Percentiles rank a stretch among this genome's conserved stretches.
Conservation (phyloP, 768 basidiomycete genomes). For the Rhizopogon sp. region DNA sequence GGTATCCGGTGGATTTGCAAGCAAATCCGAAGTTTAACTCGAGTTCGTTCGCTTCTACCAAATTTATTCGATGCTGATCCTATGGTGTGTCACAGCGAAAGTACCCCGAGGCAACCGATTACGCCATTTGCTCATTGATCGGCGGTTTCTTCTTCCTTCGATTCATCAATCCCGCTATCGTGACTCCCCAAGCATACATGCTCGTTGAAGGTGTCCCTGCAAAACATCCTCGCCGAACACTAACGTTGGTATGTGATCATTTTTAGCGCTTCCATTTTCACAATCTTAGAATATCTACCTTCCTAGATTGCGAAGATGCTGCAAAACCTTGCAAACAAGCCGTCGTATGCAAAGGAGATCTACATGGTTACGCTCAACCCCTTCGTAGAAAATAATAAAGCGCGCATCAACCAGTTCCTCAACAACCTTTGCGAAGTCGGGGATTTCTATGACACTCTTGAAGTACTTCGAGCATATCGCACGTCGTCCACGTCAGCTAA, state of each 20-base stretch:
- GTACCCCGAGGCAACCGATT: constrained; percentile 98
- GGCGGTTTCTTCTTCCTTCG: constrained; percentile 99
- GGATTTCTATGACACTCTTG: constrained; percentile 97
- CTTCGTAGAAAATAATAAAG: constrained; percentile 98
- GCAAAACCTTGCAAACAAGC: constrained; percentile 98
- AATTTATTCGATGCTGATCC: constrained; percentile 5
- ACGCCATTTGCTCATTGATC: constrained; percentile 96
- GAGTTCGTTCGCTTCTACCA: constrained; percentile 47
- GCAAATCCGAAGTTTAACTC: constrained; percentile 93
- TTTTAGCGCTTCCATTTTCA: neutral
- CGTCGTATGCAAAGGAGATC: constrained; percentile 93
- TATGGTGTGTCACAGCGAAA: constrained; percentile 60
- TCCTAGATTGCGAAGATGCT: constrained; percentile 97
- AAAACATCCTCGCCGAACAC: constrained; percentile 92
- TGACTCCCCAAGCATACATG: constrained; percentile 99
- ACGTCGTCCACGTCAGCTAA: neutral
- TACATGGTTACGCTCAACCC: constrained; percentile 99
- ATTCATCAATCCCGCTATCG: constrained; percentile 99
- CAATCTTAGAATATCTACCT: constrained; percentile 1
- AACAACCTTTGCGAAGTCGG: constrained; percentile 98
- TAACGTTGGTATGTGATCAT: constrained; percentile 66
- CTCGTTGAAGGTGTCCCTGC: constrained; percentile 96
- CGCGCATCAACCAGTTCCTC: constrained; percentile 94
- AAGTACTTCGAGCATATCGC: constrained; percentile 45
- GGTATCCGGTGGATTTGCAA: constrained; percentile 99